These are phyloP conservation scores for Corchorus olitorius DNA, from an alignment of 345 rosid species.

Conservation along the genomic window DNA sequence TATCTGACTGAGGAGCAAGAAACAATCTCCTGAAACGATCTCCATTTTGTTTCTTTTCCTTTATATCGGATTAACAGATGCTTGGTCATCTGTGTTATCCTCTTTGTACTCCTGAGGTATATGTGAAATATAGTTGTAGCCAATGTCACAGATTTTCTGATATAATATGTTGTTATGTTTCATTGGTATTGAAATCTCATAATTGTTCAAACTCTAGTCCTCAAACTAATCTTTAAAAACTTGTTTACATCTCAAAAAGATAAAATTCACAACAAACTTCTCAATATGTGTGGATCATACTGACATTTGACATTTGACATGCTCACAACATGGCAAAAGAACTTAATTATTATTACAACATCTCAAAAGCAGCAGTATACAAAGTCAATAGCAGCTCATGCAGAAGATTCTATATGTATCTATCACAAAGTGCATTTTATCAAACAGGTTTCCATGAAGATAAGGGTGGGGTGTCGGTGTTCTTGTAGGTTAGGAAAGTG, in stretches of 20 bases:
- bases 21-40: background rate
- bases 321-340: background rate
- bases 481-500: slow-evolving; percentile 24
- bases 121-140: background rate
- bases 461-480: slow-evolving; percentile 54
- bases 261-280: background rate
- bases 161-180: background rate
- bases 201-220: too few species aligned
- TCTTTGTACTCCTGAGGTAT: background rate
- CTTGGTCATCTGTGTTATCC: background rate
- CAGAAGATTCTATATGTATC: background rate
- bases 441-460: slow-evolving; percentile 51
- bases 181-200: slow-evolving; percentile 8
- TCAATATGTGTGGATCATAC: background rate
- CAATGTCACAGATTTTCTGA: background rate
- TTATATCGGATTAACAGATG: background rate
- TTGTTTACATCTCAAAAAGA: background rate
- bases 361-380: too few species aligned
- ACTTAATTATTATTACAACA: too few species aligned
- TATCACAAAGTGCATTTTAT: background rate
- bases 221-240: too few species aligned
- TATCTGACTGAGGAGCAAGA: background rate
- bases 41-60: background rate
- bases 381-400: background rate
- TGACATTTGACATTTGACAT: background rate